phyloP scores from a whole-genome alignment of 805 yeast species.

The Saccharomycopsis malanga region DNA sequence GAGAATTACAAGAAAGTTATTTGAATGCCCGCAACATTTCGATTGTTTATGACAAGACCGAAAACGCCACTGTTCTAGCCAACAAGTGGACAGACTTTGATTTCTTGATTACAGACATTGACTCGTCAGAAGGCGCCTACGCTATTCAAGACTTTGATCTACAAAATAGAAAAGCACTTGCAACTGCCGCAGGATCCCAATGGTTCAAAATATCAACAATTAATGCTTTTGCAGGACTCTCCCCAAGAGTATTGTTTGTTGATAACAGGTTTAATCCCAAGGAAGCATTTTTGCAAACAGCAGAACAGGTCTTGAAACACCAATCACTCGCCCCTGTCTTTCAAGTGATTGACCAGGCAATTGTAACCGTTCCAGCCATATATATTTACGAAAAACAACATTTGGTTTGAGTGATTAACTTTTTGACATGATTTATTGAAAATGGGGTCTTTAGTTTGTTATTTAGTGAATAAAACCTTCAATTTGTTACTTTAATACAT shows the following conservation, averaged over 20 bases:
- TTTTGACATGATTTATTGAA: too few relatives aligned
- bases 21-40: conserved; percentile 27
- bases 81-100: conserved; percentile 43
- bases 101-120: conserved; percentile 40
- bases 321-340: conserved; percentile 6
- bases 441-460: too few relatives aligned
- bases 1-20: conserved; percentile 41
- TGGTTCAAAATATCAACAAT: conserved; percentile 41
- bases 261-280: conserved; percentile 21
- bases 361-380: conserved; percentile 4
- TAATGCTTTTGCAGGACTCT: conserved; percentile 37
- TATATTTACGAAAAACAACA: conserved; percentile 18
- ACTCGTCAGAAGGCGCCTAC: conserved; percentile 18
- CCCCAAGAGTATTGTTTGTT: conserved; percentile 25
- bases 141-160: conserved; percentile 1
- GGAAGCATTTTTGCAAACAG: conserved; percentile 12
- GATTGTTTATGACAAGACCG: conserved; percentile 70
- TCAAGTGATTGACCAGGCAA: background rate
- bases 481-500: too few relatives aligned
- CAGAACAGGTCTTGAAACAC: conserved; percentile 1
- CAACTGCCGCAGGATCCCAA: conserved; percentile 27
- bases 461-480: too few relatives aligned
- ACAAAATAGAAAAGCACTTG: conserved; percentile 21
- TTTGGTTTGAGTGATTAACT: too few relatives aligned
- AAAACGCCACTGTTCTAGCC: conserved; percentile 35